Percentiles rank a stretch among this genome's conserved stretches.
Conservation (phyloP, 192 early-diverging fungal species). For the Phycomyces blakesleeanus region DNA sequence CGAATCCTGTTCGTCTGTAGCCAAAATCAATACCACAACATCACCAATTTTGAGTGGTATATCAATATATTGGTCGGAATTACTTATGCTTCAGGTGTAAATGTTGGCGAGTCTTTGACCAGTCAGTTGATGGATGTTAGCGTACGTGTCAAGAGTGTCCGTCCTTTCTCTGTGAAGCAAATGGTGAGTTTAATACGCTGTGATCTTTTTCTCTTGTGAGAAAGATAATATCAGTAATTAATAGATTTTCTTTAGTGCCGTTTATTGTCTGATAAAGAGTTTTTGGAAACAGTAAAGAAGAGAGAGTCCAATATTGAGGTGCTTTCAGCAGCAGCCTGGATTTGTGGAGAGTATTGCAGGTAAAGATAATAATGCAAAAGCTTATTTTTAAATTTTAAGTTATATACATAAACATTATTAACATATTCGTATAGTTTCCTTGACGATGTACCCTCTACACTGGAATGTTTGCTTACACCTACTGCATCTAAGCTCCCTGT, state of each 20-base stretch:
- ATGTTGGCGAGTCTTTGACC: constrained; percentile 65
- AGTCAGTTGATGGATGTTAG: constrained; percentile 85
- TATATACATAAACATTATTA: constrained; percentile 24
- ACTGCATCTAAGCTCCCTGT: constrained; percentile 48
- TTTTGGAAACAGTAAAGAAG: constrained; percentile 56
- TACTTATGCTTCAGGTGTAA: constrained; percentile 70
- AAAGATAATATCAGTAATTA: no score
- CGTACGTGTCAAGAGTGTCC: constrained; percentile 82
- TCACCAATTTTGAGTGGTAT: constrained; percentile 96
- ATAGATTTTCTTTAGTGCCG: constrained; percentile 53
- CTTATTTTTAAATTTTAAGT: constrained; percentile 14
- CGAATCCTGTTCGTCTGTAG: constrained; percentile 82
- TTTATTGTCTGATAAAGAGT: constrained; percentile 60
- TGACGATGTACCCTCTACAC: constrained; percentile 32
- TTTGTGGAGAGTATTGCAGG: constrained; percentile 83
- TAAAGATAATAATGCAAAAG: constrained; percentile 33
- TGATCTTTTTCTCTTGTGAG: no score
- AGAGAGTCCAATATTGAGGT: constrained; percentile 68
- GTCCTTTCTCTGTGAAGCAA: constrained; percentile 68
- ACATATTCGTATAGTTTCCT: constrained; percentile 22
- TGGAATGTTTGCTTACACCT: constrained; percentile 42
- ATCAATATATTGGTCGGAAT: constrained; percentile 77
- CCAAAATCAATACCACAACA: constrained; percentile 76
- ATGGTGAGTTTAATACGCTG: no score
- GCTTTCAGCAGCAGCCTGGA: constrained; percentile 85